Base-by-base conservation (phyloP, 352 stramenopile genomes). In the Globisporangium spinosum region DNA sequence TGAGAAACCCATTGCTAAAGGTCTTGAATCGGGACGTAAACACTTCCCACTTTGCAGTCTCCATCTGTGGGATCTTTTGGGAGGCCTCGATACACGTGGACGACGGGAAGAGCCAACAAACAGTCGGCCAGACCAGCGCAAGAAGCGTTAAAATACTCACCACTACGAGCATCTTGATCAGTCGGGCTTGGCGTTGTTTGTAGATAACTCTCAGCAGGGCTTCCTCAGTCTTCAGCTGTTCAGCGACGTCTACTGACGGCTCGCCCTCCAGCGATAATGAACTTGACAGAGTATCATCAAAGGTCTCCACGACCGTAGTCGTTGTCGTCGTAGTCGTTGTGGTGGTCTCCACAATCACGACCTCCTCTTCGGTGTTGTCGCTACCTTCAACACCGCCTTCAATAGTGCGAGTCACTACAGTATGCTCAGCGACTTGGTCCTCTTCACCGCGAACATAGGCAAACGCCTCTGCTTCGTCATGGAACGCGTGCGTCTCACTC, bases 121-220 rank as follows among this genome's bases (percentile, higher is more conserved):
- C n/a, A 0, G 32, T n/a, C 25, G 56, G 32, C 56, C 56, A 62
- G 13, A 15, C 6, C 10, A 62, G 56, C 25, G 34, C 12, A 38
- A 62, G 56, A 49, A 62, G 56, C 32, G 56, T 32, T 10, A 61
- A 20, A n/a, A 61, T 20, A 22, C 56, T 61, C 32, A 62, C 15
- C 10, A 35, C 15, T 10, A 62, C 20, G 29, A 62, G 34, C 12
- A 49, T 23, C 32, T 32, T 32, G 7, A 47, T 47, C 56, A 38
- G 35, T 4, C 12, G 5, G 1, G 10, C 22, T n/a, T 32, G 56
- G 29, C 29, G 15, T 32, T 20, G 15, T 7, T 58, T 32, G 0
- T 23, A 23, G 15, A 32, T 15, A 27, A 5, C n/a, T 38, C 25
- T 7, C 15, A 8, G 10, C 15, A 6, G 38, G 38, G 2, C 38